Percentiles rank a stretch among this genome's conserved stretches.
phyloP scores from a whole-genome alignment of 495 filamentous ascomycete genomes.

The Penicillium canescens region DNA sequence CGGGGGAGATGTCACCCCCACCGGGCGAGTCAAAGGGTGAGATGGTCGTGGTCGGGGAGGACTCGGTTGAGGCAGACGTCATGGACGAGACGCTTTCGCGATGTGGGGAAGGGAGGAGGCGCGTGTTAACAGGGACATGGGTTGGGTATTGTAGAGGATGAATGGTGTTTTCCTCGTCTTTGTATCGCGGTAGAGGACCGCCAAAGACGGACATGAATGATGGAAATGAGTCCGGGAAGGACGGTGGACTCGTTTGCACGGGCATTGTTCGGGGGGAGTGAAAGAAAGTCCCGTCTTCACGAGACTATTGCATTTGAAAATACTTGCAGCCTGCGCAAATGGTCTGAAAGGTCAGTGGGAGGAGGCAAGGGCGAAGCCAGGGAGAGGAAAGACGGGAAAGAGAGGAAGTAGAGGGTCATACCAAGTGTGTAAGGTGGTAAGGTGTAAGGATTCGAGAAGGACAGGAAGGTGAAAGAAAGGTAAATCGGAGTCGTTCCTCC shows the following conservation, averaged over 20 bases:
- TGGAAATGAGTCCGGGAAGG: constrained; percentile 62
- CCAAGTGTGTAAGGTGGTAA: constrained; percentile 10
- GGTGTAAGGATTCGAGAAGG: neutral
- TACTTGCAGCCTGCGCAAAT: constrained; percentile 51
- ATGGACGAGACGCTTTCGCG: constrained; percentile 64
- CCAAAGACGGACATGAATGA: constrained; percentile 73
- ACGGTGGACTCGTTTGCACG: constrained; percentile 47
- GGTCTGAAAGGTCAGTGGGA: constrained; percentile 32
- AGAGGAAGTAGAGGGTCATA: constrained; percentile 14
- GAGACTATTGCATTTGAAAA: constrained; percentile 25
- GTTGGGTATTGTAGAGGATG: constrained; percentile 31
- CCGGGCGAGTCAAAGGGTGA: constrained; percentile 89
- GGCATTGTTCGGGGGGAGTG: constrained; percentile 36
- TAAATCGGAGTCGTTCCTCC: constrained; percentile 40
- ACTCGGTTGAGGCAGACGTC: constrained; percentile 83
- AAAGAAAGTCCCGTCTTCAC: constrained; percentile 17
- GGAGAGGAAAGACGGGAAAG: neutral
- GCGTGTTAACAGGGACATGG: constrained; percentile 36
- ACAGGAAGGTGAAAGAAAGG: neutral
- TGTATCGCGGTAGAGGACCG: constrained; percentile 29
- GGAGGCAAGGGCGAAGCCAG: constrained; percentile 23
- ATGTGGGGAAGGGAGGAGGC: constrained; percentile 35
- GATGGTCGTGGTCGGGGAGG: constrained; percentile 93
- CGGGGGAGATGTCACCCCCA: constrained; percentile 86
- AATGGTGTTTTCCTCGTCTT: constrained; percentile 30